These are phyloP conservation scores for Colletotrichum theobromicola DNA, from an alignment of 2,329 filamentous ascomycete genomes.

Conservation along the genomic window DNA sequence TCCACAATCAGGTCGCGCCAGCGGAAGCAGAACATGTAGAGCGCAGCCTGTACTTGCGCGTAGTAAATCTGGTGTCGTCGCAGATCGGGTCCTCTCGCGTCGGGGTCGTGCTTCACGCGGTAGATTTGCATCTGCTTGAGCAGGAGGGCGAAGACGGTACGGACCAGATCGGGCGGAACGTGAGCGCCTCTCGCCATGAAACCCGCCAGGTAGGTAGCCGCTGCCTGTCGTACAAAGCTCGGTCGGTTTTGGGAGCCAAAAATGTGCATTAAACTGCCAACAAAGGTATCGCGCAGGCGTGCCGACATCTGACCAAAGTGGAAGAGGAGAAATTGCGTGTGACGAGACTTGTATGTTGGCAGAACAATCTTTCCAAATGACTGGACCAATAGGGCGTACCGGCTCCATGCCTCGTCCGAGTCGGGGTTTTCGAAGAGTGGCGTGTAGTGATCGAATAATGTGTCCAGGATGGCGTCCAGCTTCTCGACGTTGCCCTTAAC, in stretches of 20 bases:
- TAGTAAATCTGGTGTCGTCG: constrained; percentile 87
- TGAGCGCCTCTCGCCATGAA: constrained; percentile 91
- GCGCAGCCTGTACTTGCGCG: constrained; percentile 82
- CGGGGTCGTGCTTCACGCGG: constrained; percentile 72
- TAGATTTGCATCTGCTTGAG: constrained; percentile 78
- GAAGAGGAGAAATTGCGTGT: constrained; percentile 95
- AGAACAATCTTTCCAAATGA: constrained; percentile 90
- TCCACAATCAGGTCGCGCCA: constrained; percentile 86
- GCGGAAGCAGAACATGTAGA: constrained; percentile 97
- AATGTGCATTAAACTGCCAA: constrained; percentile 75
- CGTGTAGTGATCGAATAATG: constrained; percentile 84
- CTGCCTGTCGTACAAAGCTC: constrained; percentile 73
- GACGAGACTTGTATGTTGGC: constrained; percentile 88
- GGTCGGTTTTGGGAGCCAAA: constrained; percentile 22
- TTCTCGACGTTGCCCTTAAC: constrained; percentile 87
- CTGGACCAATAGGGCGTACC: constrained; percentile 79
- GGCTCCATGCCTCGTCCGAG: constrained; percentile 71
- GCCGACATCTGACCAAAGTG: constrained; percentile 89
- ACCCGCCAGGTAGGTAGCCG: constrained; percentile 90
- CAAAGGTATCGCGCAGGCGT: constrained; percentile 81
- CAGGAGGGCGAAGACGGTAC: constrained; percentile 81
- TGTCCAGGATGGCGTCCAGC: constrained; percentile 88
- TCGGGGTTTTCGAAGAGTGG: constrained; percentile 73
- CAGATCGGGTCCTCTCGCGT: constrained; percentile 84
- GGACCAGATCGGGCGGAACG: constrained; percentile 77